phyloP scores from a whole-genome alignment of 129 eudicot genomes.

The Centaurea solstitialis region DNA sequence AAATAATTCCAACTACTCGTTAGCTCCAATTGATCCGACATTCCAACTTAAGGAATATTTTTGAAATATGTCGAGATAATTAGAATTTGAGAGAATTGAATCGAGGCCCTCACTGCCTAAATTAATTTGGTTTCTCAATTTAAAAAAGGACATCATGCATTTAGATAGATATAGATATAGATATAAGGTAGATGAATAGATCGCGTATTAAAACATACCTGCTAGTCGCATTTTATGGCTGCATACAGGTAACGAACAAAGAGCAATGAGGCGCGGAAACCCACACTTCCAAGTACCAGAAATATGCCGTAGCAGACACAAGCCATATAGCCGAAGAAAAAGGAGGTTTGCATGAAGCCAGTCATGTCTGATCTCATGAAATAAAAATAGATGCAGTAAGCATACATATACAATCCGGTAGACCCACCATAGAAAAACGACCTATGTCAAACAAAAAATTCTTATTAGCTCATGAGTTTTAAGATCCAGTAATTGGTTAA shows the following conservation, averaged over 20 bases:
- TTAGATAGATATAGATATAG: neutral
- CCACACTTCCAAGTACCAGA: conserved; percentile 53
- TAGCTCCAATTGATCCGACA: neutral
- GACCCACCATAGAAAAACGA: conserved; percentile 44
- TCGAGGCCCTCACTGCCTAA: neutral
- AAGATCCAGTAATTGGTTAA: neutral
- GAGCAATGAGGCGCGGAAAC: conserved; percentile 48
- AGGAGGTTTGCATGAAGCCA: conserved; percentile 42
- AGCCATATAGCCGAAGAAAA: conserved; percentile 60
- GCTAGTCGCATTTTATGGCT: conserved; percentile 48
- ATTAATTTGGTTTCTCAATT: neutral
- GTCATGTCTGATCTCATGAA: conserved; percentile 36
- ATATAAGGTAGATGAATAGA: too few relatives aligned
- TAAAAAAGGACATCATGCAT: neutral
- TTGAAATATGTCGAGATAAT: too few relatives aligned
- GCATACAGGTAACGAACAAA: conserved; percentile 50
- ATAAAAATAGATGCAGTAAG: conserved; percentile 43
- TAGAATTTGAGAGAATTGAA: neutral
- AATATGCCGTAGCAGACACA: conserved; percentile 49
- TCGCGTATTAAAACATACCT: neutral
- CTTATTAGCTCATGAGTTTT: neutral
- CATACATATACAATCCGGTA: conserved; percentile 37
- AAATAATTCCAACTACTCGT: neutral
- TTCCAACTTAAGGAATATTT: neutral
- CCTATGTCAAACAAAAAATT: conserved; percentile 26